phyloP scores from a whole-genome alignment of 441 rosid species.

The Aleurites moluccanus region DNA sequence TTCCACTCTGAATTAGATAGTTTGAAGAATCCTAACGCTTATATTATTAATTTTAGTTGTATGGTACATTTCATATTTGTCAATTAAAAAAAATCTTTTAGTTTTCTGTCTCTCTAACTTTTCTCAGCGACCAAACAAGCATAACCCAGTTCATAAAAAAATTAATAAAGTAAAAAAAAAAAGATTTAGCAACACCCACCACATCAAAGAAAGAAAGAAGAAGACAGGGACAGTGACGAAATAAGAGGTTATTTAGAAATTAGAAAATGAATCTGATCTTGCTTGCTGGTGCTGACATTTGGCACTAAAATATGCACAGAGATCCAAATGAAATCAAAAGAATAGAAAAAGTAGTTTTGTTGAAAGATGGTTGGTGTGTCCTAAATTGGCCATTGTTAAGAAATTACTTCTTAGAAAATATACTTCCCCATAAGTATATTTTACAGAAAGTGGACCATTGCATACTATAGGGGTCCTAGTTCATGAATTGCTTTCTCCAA shows the following conservation, averaged over 20 bases:
- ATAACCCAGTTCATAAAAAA: not conserved
- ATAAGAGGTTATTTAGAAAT: not conserved
- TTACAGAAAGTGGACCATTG: too few relatives aligned
- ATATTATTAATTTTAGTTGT: not conserved
- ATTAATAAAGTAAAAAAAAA: not conserved
- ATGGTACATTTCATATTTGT: not conserved
- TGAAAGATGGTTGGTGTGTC: slow-evolving; percentile 28
- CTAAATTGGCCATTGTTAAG: slow-evolving; percentile 46
- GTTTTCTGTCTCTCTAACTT: not conserved
- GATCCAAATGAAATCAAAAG: slow-evolving; percentile 45
- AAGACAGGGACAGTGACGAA: too few relatives aligned
- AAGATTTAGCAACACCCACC: not conserved
- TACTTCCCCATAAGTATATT: too few relatives aligned
- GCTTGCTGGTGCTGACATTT: not conserved
- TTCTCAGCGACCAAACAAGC: not conserved
- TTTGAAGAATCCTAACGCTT: too few relatives aligned
- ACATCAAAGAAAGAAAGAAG: not conserved
- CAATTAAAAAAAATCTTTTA: not conserved
- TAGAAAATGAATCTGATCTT: slow-evolving; percentile 27
- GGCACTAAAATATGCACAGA: slow-evolving; percentile 35
- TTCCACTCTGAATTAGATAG: not conserved
- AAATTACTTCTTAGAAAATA: too few relatives aligned
- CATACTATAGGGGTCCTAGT: too few relatives aligned
- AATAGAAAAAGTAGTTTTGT: slow-evolving; percentile 37
- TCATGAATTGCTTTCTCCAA: too few relatives aligned